Evolutionary conservation across 2,329 filamentous ascomycete species (phyloP), one percentile per base, ranked within the genome.

Genomic region (Karstenula rhodostoma): DNA sequence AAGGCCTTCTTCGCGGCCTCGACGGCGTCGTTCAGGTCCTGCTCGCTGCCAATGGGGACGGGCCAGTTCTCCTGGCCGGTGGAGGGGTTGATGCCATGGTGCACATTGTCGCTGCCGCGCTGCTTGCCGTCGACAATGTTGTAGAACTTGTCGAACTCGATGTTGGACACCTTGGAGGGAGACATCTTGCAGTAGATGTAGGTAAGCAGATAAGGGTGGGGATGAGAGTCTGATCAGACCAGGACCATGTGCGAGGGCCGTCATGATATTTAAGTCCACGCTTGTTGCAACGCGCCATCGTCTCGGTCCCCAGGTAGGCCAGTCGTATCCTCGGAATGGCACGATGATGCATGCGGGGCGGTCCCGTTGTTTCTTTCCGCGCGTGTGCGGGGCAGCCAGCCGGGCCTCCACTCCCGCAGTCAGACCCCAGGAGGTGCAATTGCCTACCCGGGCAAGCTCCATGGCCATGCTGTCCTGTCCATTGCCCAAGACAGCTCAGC

Each of bases 41-140:
- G 69, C 42, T 75, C 75, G 2, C 79, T 82, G 4, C 78, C 79
- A 40, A 86, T 73, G 0, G 85, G 85, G 1, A 86, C 84, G 17
- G 81, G 79, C 27, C 82, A 80, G 53, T 84, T 83, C 29, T 81
- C 74, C 62, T 83, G 74, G 25, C 79, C 74, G 9, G 81, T 85
- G 3, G 84, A 75, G 0, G 85, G 85, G 71, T 87, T 86, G 67
- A 85, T 75, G 46, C 80, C 78, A 66, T 81, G 79, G 57, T 83
- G 80, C 56, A 79, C 70, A 52, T 74, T 64, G 27, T 76, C 65
- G 1, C 82, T 83, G 19, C 78, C 71, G 19, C 77, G 76, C 60
- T 82, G 72, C 72, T 84, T 74, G 59, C 83, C 84, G 63, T 85
- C 79, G 64, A 86, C 81, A 57, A 84, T 78, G 75, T 86, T 87